Conservation (phyloP, 2,329 filamentous ascomycete species). For the Neonectria ditissima region DNA sequence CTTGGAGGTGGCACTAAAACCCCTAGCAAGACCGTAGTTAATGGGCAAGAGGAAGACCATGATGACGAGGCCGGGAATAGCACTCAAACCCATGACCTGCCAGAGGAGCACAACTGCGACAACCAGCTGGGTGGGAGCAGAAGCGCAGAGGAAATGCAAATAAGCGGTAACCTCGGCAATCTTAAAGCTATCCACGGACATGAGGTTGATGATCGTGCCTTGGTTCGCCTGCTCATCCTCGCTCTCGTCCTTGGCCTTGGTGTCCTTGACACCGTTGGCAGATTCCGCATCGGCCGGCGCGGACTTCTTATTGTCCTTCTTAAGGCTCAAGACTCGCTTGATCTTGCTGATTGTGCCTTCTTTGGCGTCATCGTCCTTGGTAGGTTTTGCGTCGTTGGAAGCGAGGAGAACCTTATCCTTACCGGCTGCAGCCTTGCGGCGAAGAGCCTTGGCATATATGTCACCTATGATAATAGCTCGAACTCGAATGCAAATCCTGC, state of each 20-base stretch:
- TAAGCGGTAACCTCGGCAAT: slow-evolving; percentile 95
- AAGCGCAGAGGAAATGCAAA: slow-evolving; percentile 93
- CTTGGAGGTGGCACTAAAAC: slow-evolving; percentile 89
- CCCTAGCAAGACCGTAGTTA: slow-evolving; percentile 89
- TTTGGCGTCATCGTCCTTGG: slow-evolving; percentile 49
- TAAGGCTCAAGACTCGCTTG: slow-evolving; percentile 71
- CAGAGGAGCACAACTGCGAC: slow-evolving; percentile 87
- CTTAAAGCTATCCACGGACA: slow-evolving; percentile 99
- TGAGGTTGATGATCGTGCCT: slow-evolving; percentile 99
- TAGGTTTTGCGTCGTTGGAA: slow-evolving; percentile 52
- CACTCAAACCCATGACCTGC: slow-evolving; percentile 89
- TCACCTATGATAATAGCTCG: slow-evolving; percentile 97
- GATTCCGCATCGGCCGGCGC: slow-evolving; percentile 50
- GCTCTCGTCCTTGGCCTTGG: slow-evolving; percentile 50
- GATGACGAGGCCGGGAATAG: slow-evolving; percentile 90
- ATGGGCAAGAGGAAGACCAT: slow-evolving; percentile 91
- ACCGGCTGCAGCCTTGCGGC: slow-evolving; percentile 86
- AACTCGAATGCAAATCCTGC: slow-evolving; percentile 92
- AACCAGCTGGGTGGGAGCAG: slow-evolving; percentile 87
- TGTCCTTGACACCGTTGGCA: slow-evolving; percentile 50
- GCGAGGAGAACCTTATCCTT: slow-evolving; percentile 79
- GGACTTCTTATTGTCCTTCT: slow-evolving; percentile 63
- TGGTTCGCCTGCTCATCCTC: slow-evolving; percentile 85
- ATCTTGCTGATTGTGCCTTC: slow-evolving; percentile 60
- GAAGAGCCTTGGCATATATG: slow-evolving; percentile 94